Base-by-base conservation (phyloP, 495 filamentous ascomycete genomes). In the Penicillium macrosclerotiorum region DNA sequence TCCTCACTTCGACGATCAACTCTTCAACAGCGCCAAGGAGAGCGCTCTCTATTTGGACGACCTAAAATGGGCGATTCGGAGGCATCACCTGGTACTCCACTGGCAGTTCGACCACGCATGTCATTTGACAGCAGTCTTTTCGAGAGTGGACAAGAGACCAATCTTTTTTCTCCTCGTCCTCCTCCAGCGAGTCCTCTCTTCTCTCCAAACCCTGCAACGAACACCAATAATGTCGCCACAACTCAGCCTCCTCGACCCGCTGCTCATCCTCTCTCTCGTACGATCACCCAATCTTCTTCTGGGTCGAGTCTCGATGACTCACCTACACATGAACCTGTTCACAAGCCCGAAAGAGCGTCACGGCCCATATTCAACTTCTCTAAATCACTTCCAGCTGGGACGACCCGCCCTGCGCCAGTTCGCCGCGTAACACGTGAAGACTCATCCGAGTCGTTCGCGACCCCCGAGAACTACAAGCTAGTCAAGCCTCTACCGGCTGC, bases 1-100 rank as follows among this genome's bases (percentile, higher is more conserved):
- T 84, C 85, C 23, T 88, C 86, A 17, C 71, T 95, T 26, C 83
- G 90, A 34, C 88, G 82, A 58, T 92, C 89, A n/a, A 93, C 90
- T 4, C 67, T 94, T 31, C 87, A 92, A 54, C 89, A 94, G 62
- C 83, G 90, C 20, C 76, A 84, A 54, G 74, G 78, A 31, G 83
- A 83, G 17, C 79, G 82, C 31, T 76, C 76, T 0, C 79, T 83
- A 5, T 82, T 77, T 49, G 70, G 65, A 13, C 70, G 76, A 13
- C 65, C 75, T 18, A 73, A 61, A 42, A 46, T 62, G 24, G 61
- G 63, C 37, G 70, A 74, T 24, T 51, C 52, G 35, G 60, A 68
- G 52, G 39, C 39, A 36, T 40, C 49, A 17, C 42, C 47, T 13
- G 55, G 57, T 13, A 64, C 63, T 3, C 67, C 67, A 14, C 40